Conservation (phyloP, 768 basidiomycete species). For the Dentipellis fragilis region DNA sequence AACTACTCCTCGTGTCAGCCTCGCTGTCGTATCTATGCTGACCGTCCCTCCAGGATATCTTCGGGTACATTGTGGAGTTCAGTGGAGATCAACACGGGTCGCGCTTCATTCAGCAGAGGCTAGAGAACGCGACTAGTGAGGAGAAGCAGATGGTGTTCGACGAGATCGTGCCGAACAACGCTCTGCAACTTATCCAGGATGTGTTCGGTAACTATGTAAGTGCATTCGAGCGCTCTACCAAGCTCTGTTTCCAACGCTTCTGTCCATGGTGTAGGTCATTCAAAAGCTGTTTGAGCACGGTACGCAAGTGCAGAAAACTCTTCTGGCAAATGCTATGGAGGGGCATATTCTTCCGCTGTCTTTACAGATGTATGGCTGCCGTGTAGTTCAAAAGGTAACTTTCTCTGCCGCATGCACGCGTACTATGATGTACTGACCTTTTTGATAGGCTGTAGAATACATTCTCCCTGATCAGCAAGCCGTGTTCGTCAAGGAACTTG, state of each 20-base stretch:
- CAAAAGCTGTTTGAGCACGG: slow-evolving; percentile 92
- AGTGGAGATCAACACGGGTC: slow-evolving; percentile 94
- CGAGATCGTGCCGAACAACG: slow-evolving; percentile 75
- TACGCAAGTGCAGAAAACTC: slow-evolving; percentile 59
- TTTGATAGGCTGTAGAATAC: slow-evolving; percentile 68
- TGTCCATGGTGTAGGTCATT: slow-evolving; percentile 49
- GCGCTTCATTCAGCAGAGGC: slow-evolving; percentile 88
- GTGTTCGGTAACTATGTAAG: slow-evolving; percentile 95
- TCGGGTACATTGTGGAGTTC: slow-evolving; percentile 82
- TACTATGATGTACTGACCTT: slow-evolving; percentile 6
- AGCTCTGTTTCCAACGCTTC: not conserved
- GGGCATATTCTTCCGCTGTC: slow-evolving; percentile 69
- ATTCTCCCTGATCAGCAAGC: slow-evolving; percentile 72
- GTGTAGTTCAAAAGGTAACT: slow-evolving; percentile 84
- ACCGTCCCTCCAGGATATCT: slow-evolving; percentile 56
- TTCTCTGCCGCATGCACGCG: slow-evolving; percentile 3
- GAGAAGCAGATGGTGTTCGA: slow-evolving; percentile 76
- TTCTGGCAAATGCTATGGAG: slow-evolving; percentile 65
- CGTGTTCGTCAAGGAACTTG: slow-evolving; percentile 66
- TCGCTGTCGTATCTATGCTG: not conserved
- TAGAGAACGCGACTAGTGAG: slow-evolving; percentile 66
- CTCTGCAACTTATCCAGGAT: slow-evolving; percentile 74
- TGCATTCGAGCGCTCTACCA: slow-evolving; percentile 1
- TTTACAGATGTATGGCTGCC: slow-evolving; percentile 91
- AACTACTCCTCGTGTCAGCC: not conserved